Evolutionary conservation across 306 rosid genomes (phyloP), one percentile per base, ranked within the genome.

Genomic region (Begonia loranthoides): DNA sequence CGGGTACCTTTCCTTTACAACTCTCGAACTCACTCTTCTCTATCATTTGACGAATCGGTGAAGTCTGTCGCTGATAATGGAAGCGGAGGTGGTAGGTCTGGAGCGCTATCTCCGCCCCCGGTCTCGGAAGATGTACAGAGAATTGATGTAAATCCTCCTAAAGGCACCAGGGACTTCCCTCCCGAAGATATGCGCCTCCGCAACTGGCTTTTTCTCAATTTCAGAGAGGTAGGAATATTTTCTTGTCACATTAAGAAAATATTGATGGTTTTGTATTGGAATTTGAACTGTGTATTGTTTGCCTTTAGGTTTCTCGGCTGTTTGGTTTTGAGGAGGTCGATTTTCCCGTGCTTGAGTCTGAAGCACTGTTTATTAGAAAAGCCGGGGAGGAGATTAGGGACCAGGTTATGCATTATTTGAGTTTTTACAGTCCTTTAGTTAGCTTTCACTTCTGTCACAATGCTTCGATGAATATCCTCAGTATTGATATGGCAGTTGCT

Each of bases 361-460:
- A 90, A 75, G 87, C 99, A 36, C 68, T 85, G 79, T 90, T 63
- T 44, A 66, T 71, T 45, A 76, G 99, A 67, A 90, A 90, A 73
- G 94, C 99, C 0, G 94, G 99, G 33, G 99, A 90, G 74, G 97
- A 85, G 70, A 90, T 90, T 68, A 77, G 81, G 66, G 99, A 90
- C 54, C 95, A 90, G 88, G 99, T 86, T 54, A n/a, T 54, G 57
- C 2, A 49, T 15, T 49, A 0, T 33, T 15, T 34, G 46, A 33
- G 46, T 36, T 9, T 62, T 46, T 54, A 11, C 13, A 1, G 36
- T 28, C 36, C 36, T 28, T 28, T 28, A 28, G 36, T 5, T 2
- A 28, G 36, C 36, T 28, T 28, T 28, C 36, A 28, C 4, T 28
- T 28, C 9, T 8, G 36, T 5, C 36, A 5, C 6, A 28, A 4